Conservation (phyloP, 768 basidiomycete genomes). For the Infundibulicybe gibba region DNA sequence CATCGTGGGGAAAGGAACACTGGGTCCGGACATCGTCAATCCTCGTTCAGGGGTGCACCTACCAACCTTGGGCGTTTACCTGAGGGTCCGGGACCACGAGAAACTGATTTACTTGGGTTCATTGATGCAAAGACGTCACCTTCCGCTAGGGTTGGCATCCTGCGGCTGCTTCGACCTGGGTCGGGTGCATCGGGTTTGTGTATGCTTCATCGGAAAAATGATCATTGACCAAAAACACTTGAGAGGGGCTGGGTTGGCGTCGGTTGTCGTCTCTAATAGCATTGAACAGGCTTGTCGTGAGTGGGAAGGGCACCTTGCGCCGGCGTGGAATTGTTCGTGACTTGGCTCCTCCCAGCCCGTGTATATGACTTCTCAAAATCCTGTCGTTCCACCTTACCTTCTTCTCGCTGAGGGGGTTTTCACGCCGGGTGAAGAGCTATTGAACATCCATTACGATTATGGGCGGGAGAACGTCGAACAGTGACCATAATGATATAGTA, state of each 20-base stretch:
- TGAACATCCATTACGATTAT: constrained; percentile 29
- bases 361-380: constrained; percentile 13
- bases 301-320: constrained; percentile 5
- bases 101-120: constrained; percentile 18
- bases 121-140: too few species aligned
- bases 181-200: too few species aligned
- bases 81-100: not conserved
- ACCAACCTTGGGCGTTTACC: too few species aligned
- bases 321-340: not conserved
- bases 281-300: constrained; percentile 1
- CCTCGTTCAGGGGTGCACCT: too few species aligned
- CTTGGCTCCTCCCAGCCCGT: constrained; percentile 6
- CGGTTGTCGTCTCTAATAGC: not conserved
- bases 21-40: too few species aligned
- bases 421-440: constrained; percentile 12
- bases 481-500: too few species aligned
- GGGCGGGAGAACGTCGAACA: too few species aligned
- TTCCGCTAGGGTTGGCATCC: too few species aligned
- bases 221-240: constrained; percentile 5
- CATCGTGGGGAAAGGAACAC: too few species aligned
- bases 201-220: too few species aligned
- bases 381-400: constrained; percentile 4
- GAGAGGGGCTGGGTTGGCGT: not conserved
- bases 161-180: too few species aligned
- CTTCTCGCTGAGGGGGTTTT: not conserved